Base-by-base conservation (phyloP, 495 filamentous ascomycete species). In the Podospora australis region DNA sequence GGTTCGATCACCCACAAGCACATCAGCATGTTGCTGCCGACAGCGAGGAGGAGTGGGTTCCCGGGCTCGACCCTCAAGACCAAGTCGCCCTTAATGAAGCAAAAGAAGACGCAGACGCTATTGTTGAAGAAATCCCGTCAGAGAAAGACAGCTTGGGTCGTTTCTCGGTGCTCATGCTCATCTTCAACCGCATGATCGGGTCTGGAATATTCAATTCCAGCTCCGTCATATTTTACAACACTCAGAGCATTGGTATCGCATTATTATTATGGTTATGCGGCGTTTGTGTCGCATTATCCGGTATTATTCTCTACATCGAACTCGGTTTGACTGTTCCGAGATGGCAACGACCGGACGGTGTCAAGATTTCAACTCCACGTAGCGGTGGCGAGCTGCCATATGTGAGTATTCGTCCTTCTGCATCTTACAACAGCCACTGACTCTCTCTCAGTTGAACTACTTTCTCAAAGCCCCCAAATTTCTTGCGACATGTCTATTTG, bases 351-450 rank as follows among this genome's bases (percentile, higher is more conserved):
- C 39, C 30, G 7, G 39, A 53, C 34, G 50, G 46, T 4, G 48
- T 29, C 28, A 48, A 48, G 25, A 53, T 50, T 26, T 47, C 55
- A 4, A 52, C 52, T 19, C 46, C 48, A 10, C 50, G 55, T 14
- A 57, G 55, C 20, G 55, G 55, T 20, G 55, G 46, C 11, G 55
- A 57, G 42, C 34, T 57, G 38, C 46, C 48, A n/a, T 57, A 57
- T 40, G 40, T 46, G 48, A 35, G 30, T 25, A 7, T 10, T 21
- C 2, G 3, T n/a, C n/a, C n/a, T n/a, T n/a, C n/a, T n/a, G n/a
- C 1, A 14, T 20, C 1, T 32, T 17, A 1, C 36, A 35, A 1
- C 13, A 2, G 32, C n/a, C 9, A 20, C 38, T 53, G 50, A 53
- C 46, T n/a, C 3, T 26, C 23, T 13, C n/a, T 16, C n/a, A 49